Base-by-base conservation (phyloP, 2,329 filamentous ascomycete species). In the Fusarium robinianum region DNA sequence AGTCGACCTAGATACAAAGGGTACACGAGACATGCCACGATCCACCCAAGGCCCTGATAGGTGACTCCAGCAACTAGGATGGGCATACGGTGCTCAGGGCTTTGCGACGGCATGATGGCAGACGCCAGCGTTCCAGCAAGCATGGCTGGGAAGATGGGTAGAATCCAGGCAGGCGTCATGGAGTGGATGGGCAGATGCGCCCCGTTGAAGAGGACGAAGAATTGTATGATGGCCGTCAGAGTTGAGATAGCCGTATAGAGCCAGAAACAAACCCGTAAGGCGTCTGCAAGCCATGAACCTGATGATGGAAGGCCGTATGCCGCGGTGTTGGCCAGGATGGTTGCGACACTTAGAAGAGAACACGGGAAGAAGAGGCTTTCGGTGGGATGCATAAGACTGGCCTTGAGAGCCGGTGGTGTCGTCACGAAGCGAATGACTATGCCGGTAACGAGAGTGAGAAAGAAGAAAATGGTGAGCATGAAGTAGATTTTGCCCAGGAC, bases 311-410 rank as follows among this genome's bases (percentile, higher is more conserved):
- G 65, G 0, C 83, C 84, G 62, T 85, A 87, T 49, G 84, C 77
- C 6, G 79, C 78, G 26, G 84, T 74, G 55, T 84, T 85, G 56
- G 84, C 80, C 53, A 85, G 72, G 12, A 85, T 69, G 29, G 84
- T 85, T 3, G 82, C 83, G 48, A 85, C 74, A 24, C 79, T 83
- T 42, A 87, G 81, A 23, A 84, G 70, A 4, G 75, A 75, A 2
- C 82, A 80, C 0, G 81, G 81, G 5, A 83, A 76, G 64, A 85
- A 87, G 6, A 86, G 70, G 16, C 75, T 79, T 58, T 87, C 84
- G 0, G 81, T 85, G 0, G 78, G 57, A 33, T 60, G 52, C 26
- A 56, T 40, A 9, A 63, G 33, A 11, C 60, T 63, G 4, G 50
- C 73, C 51, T 70, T 73, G 57, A 87, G 81, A 0, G 78, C 84